Evolutionary conservation across 2,329 filamentous ascomycete species (phyloP), one percentile per base, ranked within the genome.

Genomic region (Diaporthe citri): DNA sequence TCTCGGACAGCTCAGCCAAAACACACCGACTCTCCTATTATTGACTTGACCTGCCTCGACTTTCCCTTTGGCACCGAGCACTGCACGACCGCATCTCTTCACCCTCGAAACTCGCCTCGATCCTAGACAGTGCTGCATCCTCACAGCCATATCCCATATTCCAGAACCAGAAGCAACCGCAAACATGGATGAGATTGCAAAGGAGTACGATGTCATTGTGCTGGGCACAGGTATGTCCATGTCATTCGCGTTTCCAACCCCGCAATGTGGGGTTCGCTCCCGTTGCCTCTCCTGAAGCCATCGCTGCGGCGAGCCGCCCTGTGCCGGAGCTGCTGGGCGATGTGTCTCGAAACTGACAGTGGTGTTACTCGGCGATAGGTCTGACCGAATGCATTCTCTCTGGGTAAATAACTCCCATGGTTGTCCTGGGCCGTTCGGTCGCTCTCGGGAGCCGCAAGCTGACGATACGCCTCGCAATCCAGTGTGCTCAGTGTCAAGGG

Each of bases 341-440:
- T 82, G 78, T 51, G 31, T 56, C n/a, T 39, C 41, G 28, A 25
- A 34, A 46, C 72, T 74, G 41, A 74, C 72, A 20, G 13, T 75
- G 52, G 80, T 48, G 43, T 75, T 79, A 79, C 34, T 77, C 80
- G 77, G 80, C 77, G 76, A 60, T 82, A 97, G 96, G 97, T 84
- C 87, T 99, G 90, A 98, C 96, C 78, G 97, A 99, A 92, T 99
- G 97, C 88, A 97, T 99, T 83, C 94, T 99, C 80, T 98, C 96
- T 84, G 97, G 96, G 95, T 97, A 93, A 83, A 67, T 39, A 41
- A 3, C 9, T 25, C 57, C 43, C 59, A 36, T 9, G n/a, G 46
- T 3, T 43, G 34, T 41, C 48, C 41, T 28, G 39, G 34, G 10
- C 56, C 17, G 43, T 15, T 34, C 15, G 55, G 52, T 8, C 10